Evolutionary conservation across 2,329 filamentous ascomycete genomes (phyloP), one percentile per base, ranked within the genome.

Genomic region (Sarocladiaceae sp.): DNA sequence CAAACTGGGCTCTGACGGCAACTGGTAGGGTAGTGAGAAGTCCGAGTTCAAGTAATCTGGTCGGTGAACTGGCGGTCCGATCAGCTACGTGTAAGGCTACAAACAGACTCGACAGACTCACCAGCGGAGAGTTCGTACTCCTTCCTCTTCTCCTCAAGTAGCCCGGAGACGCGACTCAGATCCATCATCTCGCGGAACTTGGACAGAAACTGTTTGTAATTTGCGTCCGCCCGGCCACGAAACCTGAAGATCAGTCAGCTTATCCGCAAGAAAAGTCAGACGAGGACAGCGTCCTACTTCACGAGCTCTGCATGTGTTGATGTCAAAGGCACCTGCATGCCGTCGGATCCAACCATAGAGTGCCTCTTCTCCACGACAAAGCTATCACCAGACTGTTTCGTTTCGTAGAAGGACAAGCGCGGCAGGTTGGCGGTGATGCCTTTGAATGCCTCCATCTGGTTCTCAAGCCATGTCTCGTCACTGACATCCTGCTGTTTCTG

Each of bases 391-490:
- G 52, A 51, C 40, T 55, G 49, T 34, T 49, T 47, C 7, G 56
- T 58, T 45, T 59, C 55, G 26, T 55, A 53, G n/a, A 55, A 57
- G 1, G 55, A 59, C 1, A 56, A 44, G 4, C 48, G 47, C 24
- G 51, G 52, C 24, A 58, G 37, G 33, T 51, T 50, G 13, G 47
- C 44, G 12, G 54, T 48, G 21, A 58, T 51, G 23, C 51, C 54
- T 20, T 56, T 57, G 43, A 56, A 58, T 1, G 52, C 54, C 32
- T 53, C 53, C 51, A 58, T 55, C 43, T 58, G 52, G 20, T 51
- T 54, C 45, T 55, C 51, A 11, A 58, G 45, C 55, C 53, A 56
- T 41, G 52, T 50, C 15, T 55, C 45, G 42, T 56, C 53, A 29
- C 39, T 46, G 3, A 43, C 44, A 20, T 48, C 46, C 12, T 49